Percentiles rank a stretch among this genome's conserved stretches.
phyloP scores from a whole-genome alignment of 805 yeast species.

The Komagataella phaffii region DNA sequence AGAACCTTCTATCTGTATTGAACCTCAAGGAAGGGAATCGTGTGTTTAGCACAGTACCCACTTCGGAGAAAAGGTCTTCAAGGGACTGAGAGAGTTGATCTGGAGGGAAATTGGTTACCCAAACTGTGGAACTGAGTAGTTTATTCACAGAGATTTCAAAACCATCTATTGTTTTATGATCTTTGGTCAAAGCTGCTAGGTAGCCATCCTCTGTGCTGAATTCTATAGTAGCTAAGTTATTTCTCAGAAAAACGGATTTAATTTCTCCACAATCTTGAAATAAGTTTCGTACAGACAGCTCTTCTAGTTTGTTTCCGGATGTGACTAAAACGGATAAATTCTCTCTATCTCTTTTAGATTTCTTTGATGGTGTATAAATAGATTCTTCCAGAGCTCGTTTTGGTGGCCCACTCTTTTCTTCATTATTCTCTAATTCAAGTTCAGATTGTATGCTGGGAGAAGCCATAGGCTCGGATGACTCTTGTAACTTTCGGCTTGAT shows the following conservation, averaged over 20 bases:
- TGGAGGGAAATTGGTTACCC: slow-evolving; percentile 70
- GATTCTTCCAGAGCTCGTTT: neutral
- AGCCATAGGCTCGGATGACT: neutral
- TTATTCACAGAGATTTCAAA: slow-evolving; percentile 29
- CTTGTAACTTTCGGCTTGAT: neutral
- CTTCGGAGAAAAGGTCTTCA: slow-evolving; percentile 21
- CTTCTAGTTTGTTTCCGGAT: slow-evolving; percentile 24
- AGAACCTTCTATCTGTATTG: slow-evolving; percentile 50
- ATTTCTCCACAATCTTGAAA: slow-evolving; percentile 54
- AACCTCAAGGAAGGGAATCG: slow-evolving; percentile 52
- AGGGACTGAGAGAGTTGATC: slow-evolving; percentile 25
- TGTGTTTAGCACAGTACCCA: slow-evolving; percentile 31
- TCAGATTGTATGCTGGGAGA: slow-evolving; percentile 5
- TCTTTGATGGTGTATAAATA: neutral
- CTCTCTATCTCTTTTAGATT: slow-evolving; percentile 39
- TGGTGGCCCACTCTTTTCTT: neutral
- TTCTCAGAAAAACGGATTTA: slow-evolving; percentile 10
- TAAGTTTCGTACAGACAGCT: slow-evolving; percentile 23
- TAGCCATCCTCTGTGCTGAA: slow-evolving; percentile 33
- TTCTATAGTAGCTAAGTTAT: slow-evolving; percentile 41
- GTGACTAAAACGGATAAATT: slow-evolving; percentile 39
- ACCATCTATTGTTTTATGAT: slow-evolving; percentile 31
- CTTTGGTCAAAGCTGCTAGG: slow-evolving; percentile 47
- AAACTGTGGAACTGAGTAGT: slow-evolving; percentile 38
- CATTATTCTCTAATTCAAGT: neutral